Percentiles rank a stretch among this genome's conserved stretches.
Conservation (phyloP, 805 yeast genomes). For the Wickerhamomyces mucosus region DNA sequence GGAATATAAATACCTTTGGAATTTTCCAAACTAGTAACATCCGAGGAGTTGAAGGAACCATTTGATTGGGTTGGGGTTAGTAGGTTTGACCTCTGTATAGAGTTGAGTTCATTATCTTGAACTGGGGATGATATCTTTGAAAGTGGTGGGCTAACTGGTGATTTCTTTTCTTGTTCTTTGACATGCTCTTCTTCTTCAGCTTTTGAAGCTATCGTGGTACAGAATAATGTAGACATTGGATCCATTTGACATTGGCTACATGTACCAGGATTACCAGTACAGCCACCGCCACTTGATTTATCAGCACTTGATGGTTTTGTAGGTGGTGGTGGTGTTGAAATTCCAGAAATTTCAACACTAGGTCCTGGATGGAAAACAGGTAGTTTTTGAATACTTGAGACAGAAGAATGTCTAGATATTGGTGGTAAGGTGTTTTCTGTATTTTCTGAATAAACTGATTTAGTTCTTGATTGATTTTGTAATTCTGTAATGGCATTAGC, state of each 20-base stretch:
- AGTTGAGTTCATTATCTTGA: constrained; percentile 18
- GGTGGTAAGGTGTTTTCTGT: constrained; percentile 26
- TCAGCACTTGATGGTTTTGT: constrained; percentile 1
- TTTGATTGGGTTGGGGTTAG: constrained; percentile 2
- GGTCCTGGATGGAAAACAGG: constrained; percentile 63
- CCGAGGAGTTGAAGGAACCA: neutral
- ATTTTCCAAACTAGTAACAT: constrained; percentile 2
- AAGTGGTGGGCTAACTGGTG: constrained; percentile 21
- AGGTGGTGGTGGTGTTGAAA: constrained; percentile 12
- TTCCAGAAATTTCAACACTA: constrained; percentile 36
- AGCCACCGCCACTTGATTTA: constrained; percentile 27
- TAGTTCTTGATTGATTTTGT: constrained; percentile 16
- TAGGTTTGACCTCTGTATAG: constrained; percentile 10
- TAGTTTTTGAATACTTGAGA: constrained; percentile 27
- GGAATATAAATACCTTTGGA: constrained; percentile 57
- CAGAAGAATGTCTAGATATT: constrained; percentile 22
- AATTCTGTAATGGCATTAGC: constrained; percentile 24
- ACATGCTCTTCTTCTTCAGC: constrained; percentile 15
- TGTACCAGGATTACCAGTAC: constrained; percentile 85
- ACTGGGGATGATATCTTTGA: constrained; percentile 21
- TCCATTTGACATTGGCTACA: constrained; percentile 77
- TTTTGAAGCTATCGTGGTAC: constrained; percentile 69
- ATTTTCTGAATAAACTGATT: constrained; percentile 7
- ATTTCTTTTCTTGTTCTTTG: constrained; percentile 9
- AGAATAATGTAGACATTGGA: constrained; percentile 82